phyloP scores from a whole-genome alignment of 805 yeast genomes.

The Zygoascus tannicola region DNA sequence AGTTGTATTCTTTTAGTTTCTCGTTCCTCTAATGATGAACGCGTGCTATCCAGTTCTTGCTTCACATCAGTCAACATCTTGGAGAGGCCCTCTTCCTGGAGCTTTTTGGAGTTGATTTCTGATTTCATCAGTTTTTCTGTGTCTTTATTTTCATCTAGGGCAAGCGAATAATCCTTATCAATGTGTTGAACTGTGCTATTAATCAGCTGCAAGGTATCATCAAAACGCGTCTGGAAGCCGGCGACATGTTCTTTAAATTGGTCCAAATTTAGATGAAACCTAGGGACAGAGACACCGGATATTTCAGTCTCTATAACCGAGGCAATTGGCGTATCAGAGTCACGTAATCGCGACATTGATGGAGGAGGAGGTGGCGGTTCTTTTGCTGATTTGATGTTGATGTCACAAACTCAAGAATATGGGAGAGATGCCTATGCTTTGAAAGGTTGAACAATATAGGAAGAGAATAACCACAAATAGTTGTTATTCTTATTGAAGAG shows the following conservation, averaged over 20 bases:
- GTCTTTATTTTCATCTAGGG: slow-evolving; percentile 14
- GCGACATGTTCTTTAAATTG: slow-evolving; percentile 32
- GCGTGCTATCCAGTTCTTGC: slow-evolving; percentile 21
- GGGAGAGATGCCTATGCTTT: no score
- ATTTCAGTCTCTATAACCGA: neutral
- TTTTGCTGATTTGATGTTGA: neutral
- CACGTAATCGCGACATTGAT: neutral
- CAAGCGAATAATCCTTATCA: slow-evolving; percentile 16
- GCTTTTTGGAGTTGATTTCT: slow-evolving; percentile 23
- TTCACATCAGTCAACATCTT: slow-evolving; percentile 17
- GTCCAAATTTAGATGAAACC: slow-evolving; percentile 26
- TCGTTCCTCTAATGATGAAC: slow-evolving; percentile 19
- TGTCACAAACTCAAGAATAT: no score
- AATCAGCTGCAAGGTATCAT: slow-evolving; percentile 27
- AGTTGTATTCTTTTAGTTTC: slow-evolving; percentile 21
- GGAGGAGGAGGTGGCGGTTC: neutral
- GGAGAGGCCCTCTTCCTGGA: slow-evolving; percentile 14
- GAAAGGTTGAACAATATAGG: no score
- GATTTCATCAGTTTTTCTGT: slow-evolving; percentile 24
- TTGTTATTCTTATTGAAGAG: no score
- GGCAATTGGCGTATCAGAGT: neutral
- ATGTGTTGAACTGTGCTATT: slow-evolving; percentile 23
- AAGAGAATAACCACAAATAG: no score
- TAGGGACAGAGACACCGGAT: slow-evolving; percentile 13
- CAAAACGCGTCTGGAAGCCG: slow-evolving; percentile 32